Base-by-base conservation (phyloP, 2,329 filamentous ascomycete species). In the Boeremia exigua region DNA sequence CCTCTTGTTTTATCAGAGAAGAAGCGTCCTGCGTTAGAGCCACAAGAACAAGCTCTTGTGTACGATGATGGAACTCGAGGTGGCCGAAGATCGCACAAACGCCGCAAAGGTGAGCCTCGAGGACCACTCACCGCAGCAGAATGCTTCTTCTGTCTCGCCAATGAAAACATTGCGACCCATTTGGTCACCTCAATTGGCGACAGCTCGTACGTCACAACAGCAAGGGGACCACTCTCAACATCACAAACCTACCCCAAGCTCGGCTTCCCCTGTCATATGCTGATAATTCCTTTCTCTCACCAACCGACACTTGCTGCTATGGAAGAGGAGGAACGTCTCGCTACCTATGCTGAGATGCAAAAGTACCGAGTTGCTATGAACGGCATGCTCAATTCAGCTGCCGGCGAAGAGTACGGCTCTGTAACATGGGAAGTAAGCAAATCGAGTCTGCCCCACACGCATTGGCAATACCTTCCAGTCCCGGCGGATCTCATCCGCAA, bases 131-230 rank as follows among this genome's bases (percentile, higher is more conserved):
- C 67, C 0, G 92, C 91, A 2, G 88, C 88, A 48, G 84, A 89
- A 68, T 99, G 95, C 78, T 99, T 95, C 81, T 98, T 99, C 80
- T 99, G 95, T 72, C 83, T 99, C 10, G 93, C 91, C 6, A 97
- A 96, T 74, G 86, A 90, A 6, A 89, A 89, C 58, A 81, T 95
- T 39, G 89, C 90, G 48, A 89, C 88, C 1, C 94, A 99, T 77
- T 89, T 99, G 76, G 89, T 97, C 67, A 89, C 90, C 62, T 92
- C 90, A 25, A 94, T 99, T 61, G 95, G 91, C 48, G 88, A 92
- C 15, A 90, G 96, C 57, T 84, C 87, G 49, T 98, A 98, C 74
- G 78, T 98, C 50, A 96, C 95, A 27, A 95, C 90, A 23, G 92
- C 95, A 56, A 97, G 96, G 75, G 95, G 95, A 0, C 93, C 95